Conservation (phyloP, 2,329 filamentous ascomycete species). For the Tolypocladium album region DNA sequence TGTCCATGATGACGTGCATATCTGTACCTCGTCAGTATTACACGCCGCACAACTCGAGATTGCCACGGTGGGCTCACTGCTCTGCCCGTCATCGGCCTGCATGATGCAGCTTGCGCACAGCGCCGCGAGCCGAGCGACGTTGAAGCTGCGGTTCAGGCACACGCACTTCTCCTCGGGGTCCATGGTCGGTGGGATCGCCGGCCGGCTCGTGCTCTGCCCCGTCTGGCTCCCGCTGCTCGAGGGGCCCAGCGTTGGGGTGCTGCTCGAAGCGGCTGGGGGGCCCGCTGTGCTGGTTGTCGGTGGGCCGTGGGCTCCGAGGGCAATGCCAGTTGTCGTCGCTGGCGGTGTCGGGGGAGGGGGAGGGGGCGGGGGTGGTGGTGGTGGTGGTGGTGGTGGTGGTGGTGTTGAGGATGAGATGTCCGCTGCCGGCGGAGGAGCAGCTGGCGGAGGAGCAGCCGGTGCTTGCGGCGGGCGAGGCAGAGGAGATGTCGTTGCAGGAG, state of each 20-base stretch:
- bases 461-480: background rate
- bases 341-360: background rate
- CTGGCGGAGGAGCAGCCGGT: background rate
- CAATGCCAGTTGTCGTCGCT: background rate
- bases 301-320: background rate
- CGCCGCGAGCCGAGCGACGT: constrained; percentile 25
- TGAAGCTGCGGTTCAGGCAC: constrained; percentile 27
- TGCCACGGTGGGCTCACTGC: constrained; percentile 14
- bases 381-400: too few species aligned
- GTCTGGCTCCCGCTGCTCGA: background rate
- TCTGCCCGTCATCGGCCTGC: constrained; percentile 17
- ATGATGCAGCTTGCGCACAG: constrained; percentile 27
- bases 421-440: background rate
- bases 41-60: background rate
- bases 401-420: background rate
- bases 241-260: background rate
- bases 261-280: background rate
- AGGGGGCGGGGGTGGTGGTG: too few species aligned
- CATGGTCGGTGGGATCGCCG: background rate
- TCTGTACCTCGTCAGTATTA: constrained; percentile 11
- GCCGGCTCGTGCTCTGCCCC: background rate
- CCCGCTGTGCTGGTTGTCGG: background rate
- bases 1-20: constrained; percentile 23
- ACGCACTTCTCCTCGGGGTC: constrained; percentile 24
- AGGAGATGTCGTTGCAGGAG: background rate